phyloP scores from a whole-genome alignment of 306 rosid species.

The Rubus idaeus region DNA sequence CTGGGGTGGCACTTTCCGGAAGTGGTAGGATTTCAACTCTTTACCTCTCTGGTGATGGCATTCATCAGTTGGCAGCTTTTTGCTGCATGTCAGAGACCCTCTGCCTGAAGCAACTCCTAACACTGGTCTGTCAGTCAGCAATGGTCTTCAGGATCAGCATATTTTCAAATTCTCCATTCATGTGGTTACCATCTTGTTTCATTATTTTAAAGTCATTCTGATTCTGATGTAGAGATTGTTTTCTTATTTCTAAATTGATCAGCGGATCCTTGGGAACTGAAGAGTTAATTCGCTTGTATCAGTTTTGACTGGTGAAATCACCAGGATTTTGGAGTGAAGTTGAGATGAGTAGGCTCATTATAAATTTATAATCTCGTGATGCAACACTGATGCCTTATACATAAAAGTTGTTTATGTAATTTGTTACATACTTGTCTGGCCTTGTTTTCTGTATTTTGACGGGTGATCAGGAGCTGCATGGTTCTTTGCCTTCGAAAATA shows the following conservation, averaged over 20 bases:
- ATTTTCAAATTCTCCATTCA: background rate
- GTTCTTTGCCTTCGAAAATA: too few relatives aligned
- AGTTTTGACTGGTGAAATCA: constrained; percentile 6
- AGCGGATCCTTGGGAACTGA: background rate
- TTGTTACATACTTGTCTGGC: background rate
- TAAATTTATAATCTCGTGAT: background rate
- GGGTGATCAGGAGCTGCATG: too few relatives aligned
- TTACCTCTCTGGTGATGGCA: constrained; percentile 87
- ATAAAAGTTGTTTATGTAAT: too few relatives aligned
- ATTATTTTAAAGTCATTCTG: background rate
- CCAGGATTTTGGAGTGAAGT: constrained; percentile 4
- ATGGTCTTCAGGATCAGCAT: constrained; percentile 9
- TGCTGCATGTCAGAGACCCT: constrained; percentile 92
- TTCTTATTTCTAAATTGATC: background rate
- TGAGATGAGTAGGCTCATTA: background rate
- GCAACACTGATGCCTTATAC: background rate
- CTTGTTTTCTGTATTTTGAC: background rate
- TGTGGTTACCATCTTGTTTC: background rate
- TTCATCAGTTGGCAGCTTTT: constrained; percentile 89
- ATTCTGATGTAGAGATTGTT: constrained; percentile 16
- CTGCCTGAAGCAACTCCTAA: constrained; percentile 38
- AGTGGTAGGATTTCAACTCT: constrained; percentile 90
- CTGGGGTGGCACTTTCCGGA: constrained; percentile 89
- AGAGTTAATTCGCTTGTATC: background rate
- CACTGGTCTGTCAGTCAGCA: background rate